phyloP scores from a whole-genome alignment of 768 basidiomycete genomes.

The Lactarius quietus region DNA sequence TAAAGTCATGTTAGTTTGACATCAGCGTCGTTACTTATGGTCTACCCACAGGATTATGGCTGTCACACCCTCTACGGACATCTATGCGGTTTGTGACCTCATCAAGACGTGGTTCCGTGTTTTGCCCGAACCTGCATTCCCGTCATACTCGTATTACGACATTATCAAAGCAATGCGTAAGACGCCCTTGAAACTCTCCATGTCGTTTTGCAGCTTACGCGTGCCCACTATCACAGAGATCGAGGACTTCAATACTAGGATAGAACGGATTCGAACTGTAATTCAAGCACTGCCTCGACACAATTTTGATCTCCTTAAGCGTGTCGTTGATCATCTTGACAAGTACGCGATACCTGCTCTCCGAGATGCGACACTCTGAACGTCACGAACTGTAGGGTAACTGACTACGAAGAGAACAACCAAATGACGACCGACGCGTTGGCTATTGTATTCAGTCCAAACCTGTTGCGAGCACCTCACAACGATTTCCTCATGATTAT shows the following conservation, averaged over 20 bases:
- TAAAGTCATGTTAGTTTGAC: conserved; percentile 28
- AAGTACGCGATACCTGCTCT: conserved; percentile 39
- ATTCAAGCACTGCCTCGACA: conserved; percentile 66
- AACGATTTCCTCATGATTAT: conserved; percentile 76
- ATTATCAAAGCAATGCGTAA: conserved; percentile 70
- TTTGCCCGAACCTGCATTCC: conserved; percentile 77
- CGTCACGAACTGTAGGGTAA: conserved; percentile 49
- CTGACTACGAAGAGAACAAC: conserved; percentile 82
- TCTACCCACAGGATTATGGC: conserved; percentile 50
- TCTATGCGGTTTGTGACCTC: conserved; percentile 79
- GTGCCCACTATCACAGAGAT: conserved; percentile 43
- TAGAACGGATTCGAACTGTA: conserved; percentile 60
- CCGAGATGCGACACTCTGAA: neutral
- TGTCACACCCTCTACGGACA: conserved; percentile 57
- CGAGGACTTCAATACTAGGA: conserved; percentile 63
- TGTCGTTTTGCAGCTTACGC: neutral
- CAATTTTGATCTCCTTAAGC: conserved; percentile 75
- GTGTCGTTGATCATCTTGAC: conserved; percentile 83
- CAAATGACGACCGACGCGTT: conserved; percentile 87
- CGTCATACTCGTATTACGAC: conserved; percentile 59
- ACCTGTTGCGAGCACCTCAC: conserved; percentile 70
- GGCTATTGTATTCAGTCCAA: conserved; percentile 84
- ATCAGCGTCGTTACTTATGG: conserved; percentile 7
- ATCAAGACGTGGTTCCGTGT: conserved; percentile 86
- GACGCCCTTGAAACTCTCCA: conserved; percentile 6